These are phyloP conservation scores for Trichoderma brevicompactum DNA, from an alignment of 2,329 filamentous ascomycete genomes.

Conservation along the genomic window DNA sequence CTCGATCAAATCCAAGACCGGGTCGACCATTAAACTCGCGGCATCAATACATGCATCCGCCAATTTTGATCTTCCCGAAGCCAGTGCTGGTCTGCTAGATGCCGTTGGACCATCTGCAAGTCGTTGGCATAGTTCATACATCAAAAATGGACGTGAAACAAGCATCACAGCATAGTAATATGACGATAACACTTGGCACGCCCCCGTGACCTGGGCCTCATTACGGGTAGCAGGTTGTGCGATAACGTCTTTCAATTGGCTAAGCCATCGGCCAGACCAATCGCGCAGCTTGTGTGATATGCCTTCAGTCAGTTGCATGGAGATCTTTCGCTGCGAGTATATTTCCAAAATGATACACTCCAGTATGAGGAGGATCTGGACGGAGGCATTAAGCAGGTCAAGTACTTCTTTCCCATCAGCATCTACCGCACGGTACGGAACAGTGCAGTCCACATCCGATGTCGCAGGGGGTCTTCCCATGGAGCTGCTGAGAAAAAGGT, in stretches of 20 bases:
- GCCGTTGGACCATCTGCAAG: constrained; percentile 43
- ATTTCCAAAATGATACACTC: constrained; percentile 57
- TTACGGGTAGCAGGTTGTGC: constrained; percentile 31
- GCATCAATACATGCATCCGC: constrained; percentile 61
- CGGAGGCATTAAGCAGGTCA: constrained; percentile 56
- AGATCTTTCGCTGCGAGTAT: constrained; percentile 59
- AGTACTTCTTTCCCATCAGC: constrained; percentile 46
- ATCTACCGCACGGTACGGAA: constrained; percentile 48
- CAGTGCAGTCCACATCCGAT: constrained; percentile 59
- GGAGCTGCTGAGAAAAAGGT: constrained; percentile 57
- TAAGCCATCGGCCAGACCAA: constrained; percentile 56
- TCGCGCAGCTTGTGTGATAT: constrained; percentile 57
- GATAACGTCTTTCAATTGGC: constrained; percentile 48
- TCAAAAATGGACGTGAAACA: constrained; percentile 59
- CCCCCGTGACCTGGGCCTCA: constrained; percentile 47
- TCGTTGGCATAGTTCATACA: constrained; percentile 57
- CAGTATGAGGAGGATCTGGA: constrained; percentile 57
- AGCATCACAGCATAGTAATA: constrained; percentile 64
- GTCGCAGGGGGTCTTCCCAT: constrained; percentile 60
- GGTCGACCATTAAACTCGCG: constrained; percentile 58
- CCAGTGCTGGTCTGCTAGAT: constrained; percentile 34
- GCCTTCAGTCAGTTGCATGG: constrained; percentile 56
- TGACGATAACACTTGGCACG: constrained; percentile 56
- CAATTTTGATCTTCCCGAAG: constrained; percentile 53
- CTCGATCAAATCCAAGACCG: constrained; percentile 51